Evolutionary conservation across 345 rosid species (phyloP).

Genomic region (Citrus trifoliata): DNA sequence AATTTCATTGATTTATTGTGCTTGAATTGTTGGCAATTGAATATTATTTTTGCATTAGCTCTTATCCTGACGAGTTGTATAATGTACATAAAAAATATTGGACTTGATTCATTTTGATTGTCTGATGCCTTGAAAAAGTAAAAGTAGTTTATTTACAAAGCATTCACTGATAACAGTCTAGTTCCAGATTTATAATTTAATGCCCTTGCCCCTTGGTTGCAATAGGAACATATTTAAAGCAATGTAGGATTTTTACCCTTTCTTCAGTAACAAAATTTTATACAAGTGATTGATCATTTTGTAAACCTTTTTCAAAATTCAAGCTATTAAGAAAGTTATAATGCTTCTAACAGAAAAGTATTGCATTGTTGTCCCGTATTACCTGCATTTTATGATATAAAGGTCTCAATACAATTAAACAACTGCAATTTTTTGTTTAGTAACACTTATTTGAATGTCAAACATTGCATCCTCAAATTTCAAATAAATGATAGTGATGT

Average conservation of each 20-base stretch:
- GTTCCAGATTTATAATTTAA: neutral
- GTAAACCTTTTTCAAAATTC: neutral
- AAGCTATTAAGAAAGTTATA: neutral
- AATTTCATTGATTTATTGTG: neutral
- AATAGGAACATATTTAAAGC: neutral
- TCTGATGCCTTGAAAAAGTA: too few species aligned
- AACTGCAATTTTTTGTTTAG: neutral
- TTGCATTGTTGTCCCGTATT: neutral
- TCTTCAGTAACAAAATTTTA: neutral
- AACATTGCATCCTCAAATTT: neutral
- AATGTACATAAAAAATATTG: neutral
- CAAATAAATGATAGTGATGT: neutral
- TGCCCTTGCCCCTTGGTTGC: neutral
- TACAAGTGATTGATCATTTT: neutral
- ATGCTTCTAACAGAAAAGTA: neutral
- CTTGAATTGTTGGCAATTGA: neutral
- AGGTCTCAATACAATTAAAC: neutral
- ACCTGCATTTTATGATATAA: neutral
- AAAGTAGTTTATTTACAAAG: neutral
- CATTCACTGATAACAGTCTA: neutral
- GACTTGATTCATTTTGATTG: too few species aligned
- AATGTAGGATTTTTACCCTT: neutral
- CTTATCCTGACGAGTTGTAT: neutral
- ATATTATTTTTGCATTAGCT: neutral
- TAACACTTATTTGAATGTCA: neutral